Base-by-base conservation (phyloP, 2,329 filamentous ascomycete genomes). In the Lachnellula willkommii region DNA sequence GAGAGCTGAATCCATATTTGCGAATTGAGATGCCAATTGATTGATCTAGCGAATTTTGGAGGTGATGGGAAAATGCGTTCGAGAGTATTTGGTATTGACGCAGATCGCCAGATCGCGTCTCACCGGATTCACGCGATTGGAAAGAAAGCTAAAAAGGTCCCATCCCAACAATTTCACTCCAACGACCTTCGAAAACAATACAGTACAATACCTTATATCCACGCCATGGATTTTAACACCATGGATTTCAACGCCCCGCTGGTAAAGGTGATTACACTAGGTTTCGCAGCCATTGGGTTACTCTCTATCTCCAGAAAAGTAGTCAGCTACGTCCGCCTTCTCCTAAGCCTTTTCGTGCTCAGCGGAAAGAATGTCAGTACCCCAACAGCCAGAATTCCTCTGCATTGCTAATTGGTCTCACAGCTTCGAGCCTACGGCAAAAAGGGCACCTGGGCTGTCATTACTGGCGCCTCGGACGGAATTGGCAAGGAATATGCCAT, bases 391-490 rank as follows among this genome's bases (percentile, higher is more conserved):
- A 46, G 3, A 39, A 12, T 5, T 28, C 3, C n/a, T 22, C 4
- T 6, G 9, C 32, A 50, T 60, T 62, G 40, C 59, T 59, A 45
- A 50, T 20, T 17, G 3, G 47, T 9, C 14, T 6, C 35, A 57
- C 57, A 95, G 93, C 85, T 99, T 56, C 86, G 86, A 66, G 90
- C 88, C 64, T 97, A 95, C 75, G 94, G 92, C 64, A 88, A 88
- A 65, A 90, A 90, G 68, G 93, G 93, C 60, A 92, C 88, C 56
- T 99, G 93, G 92, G 94, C 90, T 35, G 83, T 99, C 54, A 82
- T 99, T 42, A 99, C 94, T 26, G 94, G 94, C 61, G 94, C 93
- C 51, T 96, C 92, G 11, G 94, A 99, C 73, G 95, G 94, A 62
- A 85, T 99, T 60, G 94, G 94, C 70, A 97, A 96, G 75, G 94